phyloP scores from a whole-genome alignment of 1,284 basidiomycete species.

The Papiliotrema fonsecae region DNA sequence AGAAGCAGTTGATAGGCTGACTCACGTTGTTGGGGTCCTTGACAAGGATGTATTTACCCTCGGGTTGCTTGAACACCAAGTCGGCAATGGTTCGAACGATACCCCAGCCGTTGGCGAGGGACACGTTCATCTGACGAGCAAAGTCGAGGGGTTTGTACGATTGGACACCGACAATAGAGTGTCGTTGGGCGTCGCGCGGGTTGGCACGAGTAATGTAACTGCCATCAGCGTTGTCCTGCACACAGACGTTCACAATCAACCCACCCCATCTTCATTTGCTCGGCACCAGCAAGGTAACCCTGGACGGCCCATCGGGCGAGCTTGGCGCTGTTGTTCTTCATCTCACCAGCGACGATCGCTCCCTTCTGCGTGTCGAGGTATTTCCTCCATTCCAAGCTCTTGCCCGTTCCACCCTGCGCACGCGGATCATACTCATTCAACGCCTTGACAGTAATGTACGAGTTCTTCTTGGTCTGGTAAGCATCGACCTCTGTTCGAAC shows the following conservation, averaged over 20 bases:
- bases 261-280: conserved; percentile 95
- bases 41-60: conserved; percentile 91
- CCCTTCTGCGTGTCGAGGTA: conserved; percentile 95
- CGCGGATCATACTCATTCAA: conserved; percentile 97
- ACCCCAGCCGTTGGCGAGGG: conserved; percentile 94
- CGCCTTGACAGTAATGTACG: conserved; percentile 82
- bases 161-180: conserved; percentile 91
- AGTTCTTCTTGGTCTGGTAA: conserved; percentile 59
- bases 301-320: conserved; percentile 97
- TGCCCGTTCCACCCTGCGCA: conserved; percentile 59
- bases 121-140: conserved; percentile 91
- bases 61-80: conserved; percentile 86
- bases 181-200: conserved; percentile 89
- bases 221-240: not conserved
- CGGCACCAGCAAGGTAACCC: conserved; percentile 90
- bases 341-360: conserved; percentile 97
- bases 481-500: conserved; percentile 97
- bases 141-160: conserved; percentile 94
- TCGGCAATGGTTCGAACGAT: conserved; percentile 93
- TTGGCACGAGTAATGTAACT: conserved; percentile 81
- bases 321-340: conserved; percentile 99
- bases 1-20: conserved; percentile 13
- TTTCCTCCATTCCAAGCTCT: conserved; percentile 90
- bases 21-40: conserved; percentile 94
- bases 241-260: conserved; percentile 3